Percentiles rank a stretch among this genome's conserved stretches.
phyloP scores from a whole-genome alignment of 2,329 filamentous ascomycete species.

The Calonectria honghensis region DNA sequence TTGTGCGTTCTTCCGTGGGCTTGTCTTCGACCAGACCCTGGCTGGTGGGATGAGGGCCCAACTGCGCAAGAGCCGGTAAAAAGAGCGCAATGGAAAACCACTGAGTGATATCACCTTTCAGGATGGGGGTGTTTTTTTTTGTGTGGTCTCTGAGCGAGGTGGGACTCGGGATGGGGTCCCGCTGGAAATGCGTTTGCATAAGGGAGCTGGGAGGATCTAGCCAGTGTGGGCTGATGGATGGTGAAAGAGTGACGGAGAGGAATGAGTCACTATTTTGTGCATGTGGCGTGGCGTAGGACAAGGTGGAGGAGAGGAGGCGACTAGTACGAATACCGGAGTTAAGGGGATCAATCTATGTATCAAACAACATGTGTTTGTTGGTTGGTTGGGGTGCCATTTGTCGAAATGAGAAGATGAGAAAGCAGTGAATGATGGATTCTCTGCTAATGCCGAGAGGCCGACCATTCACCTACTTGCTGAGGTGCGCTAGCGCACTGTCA shows the following conservation, averaged over 20 bases:
- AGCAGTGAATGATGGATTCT: slow-evolving; percentile 1
- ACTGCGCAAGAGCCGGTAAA: neutral
- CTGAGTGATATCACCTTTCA: neutral
- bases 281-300: slow-evolving; percentile 29
- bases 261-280: slow-evolving; percentile 26
- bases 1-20: slow-evolving; percentile 9
- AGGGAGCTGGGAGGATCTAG: slow-evolving; percentile 22
- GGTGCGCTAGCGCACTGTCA: slow-evolving; percentile 20
- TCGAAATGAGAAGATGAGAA: neutral
- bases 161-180: slow-evolving; percentile 25
- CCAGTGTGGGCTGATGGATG: slow-evolving; percentile 6
- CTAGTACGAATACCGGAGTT: slow-evolving; percentile 12
- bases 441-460: slow-evolving; percentile 17
- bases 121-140: slow-evolving; percentile 11
- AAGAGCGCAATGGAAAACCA: neutral
- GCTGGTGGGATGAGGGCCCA: neutral
- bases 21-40: slow-evolving; percentile 9
- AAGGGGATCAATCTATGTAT: slow-evolving; percentile 10
- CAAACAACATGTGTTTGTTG: slow-evolving; percentile 25
- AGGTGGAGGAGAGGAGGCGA: slow-evolving; percentile 17
- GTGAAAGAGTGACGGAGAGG: slow-evolving; percentile 1
- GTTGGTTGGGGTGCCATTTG: slow-evolving; percentile 16
- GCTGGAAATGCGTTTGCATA: neutral
- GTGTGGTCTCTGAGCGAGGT: slow-evolving; percentile 11
- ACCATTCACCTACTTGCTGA: slow-evolving; percentile 12